Percentiles rank a stretch among this genome's conserved stretches.
phyloP scores from a whole-genome alignment of 1,284 basidiomycete species.

The Microbotryum violaceum region DNA sequence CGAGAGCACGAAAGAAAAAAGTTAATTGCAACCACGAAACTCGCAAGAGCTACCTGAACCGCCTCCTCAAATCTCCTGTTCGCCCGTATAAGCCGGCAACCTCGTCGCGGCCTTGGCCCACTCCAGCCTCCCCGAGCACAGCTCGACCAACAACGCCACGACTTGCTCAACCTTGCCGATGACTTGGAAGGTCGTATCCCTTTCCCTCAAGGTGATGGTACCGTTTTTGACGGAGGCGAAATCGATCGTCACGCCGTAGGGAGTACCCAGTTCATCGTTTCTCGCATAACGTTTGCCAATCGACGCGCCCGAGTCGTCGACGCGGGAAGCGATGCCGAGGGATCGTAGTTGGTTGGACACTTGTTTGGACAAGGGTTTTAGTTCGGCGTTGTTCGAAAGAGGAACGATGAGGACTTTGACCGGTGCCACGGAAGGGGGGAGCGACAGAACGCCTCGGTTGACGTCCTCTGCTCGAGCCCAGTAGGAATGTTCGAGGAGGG shows the following conservation, averaged over 20 bases:
- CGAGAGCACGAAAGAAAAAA: no score
- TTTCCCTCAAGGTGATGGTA: constrained; percentile 86
- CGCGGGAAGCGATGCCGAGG: constrained; percentile 80
- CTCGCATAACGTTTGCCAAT: constrained; percentile 96
- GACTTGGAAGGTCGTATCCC: constrained; percentile 86
- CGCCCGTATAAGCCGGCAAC: constrained; percentile 76
- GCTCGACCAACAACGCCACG: constrained; percentile 57
- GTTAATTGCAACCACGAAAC: no score
- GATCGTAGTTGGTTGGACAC: constrained; percentile 80
- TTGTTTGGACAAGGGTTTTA: constrained; percentile 75
- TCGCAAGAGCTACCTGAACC: background rate
- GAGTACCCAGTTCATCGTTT: constrained; percentile 97
- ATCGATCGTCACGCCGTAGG: constrained; percentile 91
- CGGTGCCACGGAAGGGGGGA: constrained; percentile 84
- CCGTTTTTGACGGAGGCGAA: constrained; percentile 85
- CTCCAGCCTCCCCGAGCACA: constrained; percentile 53
- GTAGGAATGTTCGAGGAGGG: constrained; percentile 89
- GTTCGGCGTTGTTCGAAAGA: constrained; percentile 78
- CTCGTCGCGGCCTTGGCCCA: constrained; percentile 71
- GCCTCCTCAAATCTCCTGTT: constrained; percentile 62
- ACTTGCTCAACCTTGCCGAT: constrained; percentile 92
- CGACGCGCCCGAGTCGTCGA: constrained; percentile 89
- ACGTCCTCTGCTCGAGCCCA: constrained; percentile 89
- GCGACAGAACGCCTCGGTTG: constrained; percentile 79
- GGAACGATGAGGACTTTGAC: constrained; percentile 96